Base-by-base conservation (phyloP, 306 rosid genomes). In the Dryas octopetala region DNA sequence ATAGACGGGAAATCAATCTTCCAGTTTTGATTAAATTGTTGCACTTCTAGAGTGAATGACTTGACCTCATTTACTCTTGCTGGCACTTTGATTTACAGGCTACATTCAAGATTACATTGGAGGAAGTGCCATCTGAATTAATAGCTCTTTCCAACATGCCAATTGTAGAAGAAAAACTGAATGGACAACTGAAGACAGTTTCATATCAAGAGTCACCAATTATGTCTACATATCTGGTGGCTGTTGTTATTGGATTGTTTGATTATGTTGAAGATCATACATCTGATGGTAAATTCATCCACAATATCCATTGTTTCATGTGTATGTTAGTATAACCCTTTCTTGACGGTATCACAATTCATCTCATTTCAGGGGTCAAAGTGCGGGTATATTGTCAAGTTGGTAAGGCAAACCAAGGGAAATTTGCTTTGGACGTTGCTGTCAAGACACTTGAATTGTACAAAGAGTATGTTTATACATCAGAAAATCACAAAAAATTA, bases 61-160 rank as follows among this genome's bases (percentile, higher is more conserved):
- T 59, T 54, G 66, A 51, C 40, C 58, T 9, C 74, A 3, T 58
- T 49, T 45, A 6, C 45, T 19, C 50, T 45, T n/a, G 45, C 26
- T 1, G 54, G 49, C 28, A 53, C 51, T 79, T 79, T 66, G 76
- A 74, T 48, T 88, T 82, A 74, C 90, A 93, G 98, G 98, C 98
- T 70, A 89, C 89, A 52, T 93, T 91, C 85, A 94, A 87, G 89
- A 88, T 94, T 80, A 87, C 95, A 66, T 67, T 94, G 89, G 96
- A 87, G 84, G 94, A 82, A 71, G 95, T 94, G 79, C 97, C 98
- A 78, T 82, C 82, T 2, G 91, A 91, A 62, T 73, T 89, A 26
- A 78, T 89, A 62, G 96, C 97, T 48, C 97, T 94, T 67, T 94
- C 98, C 82, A 94, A 94, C 90, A 90, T 94, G 98, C 97, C 97